Base-by-base conservation (phyloP, 2,329 filamentous ascomycete genomes). In the Apiospora phragmitis region DNA sequence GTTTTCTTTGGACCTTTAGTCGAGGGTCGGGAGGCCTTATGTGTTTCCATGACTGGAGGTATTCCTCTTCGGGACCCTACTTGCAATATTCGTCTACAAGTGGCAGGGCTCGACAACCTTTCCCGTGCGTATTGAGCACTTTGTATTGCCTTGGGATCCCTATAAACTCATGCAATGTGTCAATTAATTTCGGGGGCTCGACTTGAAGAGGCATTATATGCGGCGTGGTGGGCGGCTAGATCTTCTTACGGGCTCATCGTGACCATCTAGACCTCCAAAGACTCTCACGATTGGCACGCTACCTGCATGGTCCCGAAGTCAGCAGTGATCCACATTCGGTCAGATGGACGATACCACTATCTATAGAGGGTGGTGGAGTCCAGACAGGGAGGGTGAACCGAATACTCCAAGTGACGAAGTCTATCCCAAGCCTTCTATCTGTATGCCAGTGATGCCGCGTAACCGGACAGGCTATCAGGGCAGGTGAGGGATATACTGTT, bases 291-390 rank as follows among this genome's bases (percentile, higher is more conserved):
- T 38, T 38, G 55, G 55, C 55, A 62, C 55, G 55, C 24, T 62
- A 62, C 32, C 55, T 38, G 55, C 55, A 62, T 38, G 55, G 11
- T 62, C 55, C 32, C 55, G 55, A 62, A n/a, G 55, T 62, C 55
- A 62, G 55, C 55, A 5, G 32, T 38, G 55, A 35, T n/a, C 55
- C 55, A 59, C 55, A 24, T 12, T 62, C 32, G 51, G 51, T 35
- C 29, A 59, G 51, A 32, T 59, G 51, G 29, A 32, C 47, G 29
- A 59, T 35, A 21, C 18, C 18, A 21, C 29, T 5, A 35, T 35
- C 16, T 18, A 21, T 3, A 35, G 4, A n/a, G 43, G 21, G 43
- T 11, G 43, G 51, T 29, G 11, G 51, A n/a, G 11, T 26, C 14
- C 11, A 4, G 7, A 35, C 21, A 35, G 29, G 29, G 51, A 35